Conservation (phyloP, 768 basidiomycete species). For the Daedaleopsis nitida region DNA sequence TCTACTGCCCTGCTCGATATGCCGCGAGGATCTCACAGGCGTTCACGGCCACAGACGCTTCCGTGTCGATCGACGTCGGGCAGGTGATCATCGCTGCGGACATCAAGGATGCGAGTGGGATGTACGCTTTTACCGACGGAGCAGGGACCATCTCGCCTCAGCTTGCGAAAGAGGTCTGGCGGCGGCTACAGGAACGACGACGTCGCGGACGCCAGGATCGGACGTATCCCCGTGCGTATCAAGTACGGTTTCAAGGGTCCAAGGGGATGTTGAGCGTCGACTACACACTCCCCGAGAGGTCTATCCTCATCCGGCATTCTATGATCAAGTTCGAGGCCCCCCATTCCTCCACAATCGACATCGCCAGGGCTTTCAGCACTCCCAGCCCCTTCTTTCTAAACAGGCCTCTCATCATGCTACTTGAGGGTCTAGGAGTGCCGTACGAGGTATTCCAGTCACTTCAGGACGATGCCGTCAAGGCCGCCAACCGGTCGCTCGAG, state of each 20-base stretch:
- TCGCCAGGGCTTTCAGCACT: slow-evolving; percentile 63
- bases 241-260: slow-evolving; percentile 63
- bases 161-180: slow-evolving; percentile 51
- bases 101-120: slow-evolving; percentile 37
- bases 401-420: slow-evolving; percentile 67
- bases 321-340: slow-evolving; percentile 71
- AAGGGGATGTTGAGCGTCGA: slow-evolving; percentile 71
- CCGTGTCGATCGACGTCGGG: slow-evolving; percentile 43
- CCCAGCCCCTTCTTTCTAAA: slow-evolving; percentile 61
- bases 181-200: slow-evolving; percentile 40
- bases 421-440: slow-evolving; percentile 58
- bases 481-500: slow-evolving; percentile 44
- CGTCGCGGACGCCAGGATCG: slow-evolving; percentile 38
- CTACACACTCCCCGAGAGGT: slow-evolving; percentile 48
- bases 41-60: slow-evolving; percentile 72
- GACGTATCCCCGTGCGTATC: slow-evolving; percentile 51
- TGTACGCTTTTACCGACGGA: slow-evolving; percentile 67
- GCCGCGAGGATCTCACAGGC: slow-evolving; percentile 73
- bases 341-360: slow-evolving; percentile 52
- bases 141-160: slow-evolving; percentile 63
- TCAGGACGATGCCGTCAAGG: slow-evolving; percentile 53
- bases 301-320: slow-evolving; percentile 54
- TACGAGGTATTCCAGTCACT: slow-evolving; percentile 53
- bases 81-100: slow-evolving; percentile 50
- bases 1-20: slow-evolving; percentile 65